A percentile compares a stretch with the other conserved stretches of the same genome.
These are phyloP conservation scores for Pyrenophora graminea DNA, from an alignment of 2,329 filamentous ascomycete species.

Conservation along the genomic window DNA sequence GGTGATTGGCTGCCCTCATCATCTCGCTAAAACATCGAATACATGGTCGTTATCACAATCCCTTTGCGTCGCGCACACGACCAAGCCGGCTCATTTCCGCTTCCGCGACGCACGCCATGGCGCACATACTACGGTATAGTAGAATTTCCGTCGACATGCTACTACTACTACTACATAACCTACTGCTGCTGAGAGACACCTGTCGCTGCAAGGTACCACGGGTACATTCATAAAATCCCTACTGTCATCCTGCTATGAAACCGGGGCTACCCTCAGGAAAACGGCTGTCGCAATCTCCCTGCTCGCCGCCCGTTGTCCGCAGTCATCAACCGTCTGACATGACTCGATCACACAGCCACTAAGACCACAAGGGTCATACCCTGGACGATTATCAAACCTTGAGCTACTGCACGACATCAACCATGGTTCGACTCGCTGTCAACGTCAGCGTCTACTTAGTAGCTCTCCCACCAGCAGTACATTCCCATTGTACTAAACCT, in stretches of 20 bases:
- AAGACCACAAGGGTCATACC: conserved; percentile 4
- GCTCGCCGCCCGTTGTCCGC: not conserved
- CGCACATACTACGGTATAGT: too few species aligned
- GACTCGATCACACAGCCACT: conserved; percentile 6
- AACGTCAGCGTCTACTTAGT: not conserved
- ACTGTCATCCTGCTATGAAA: not conserved
- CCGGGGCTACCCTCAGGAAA: conserved; percentile 4
- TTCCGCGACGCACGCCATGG: not conserved
- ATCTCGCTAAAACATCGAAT: conserved; percentile 2
- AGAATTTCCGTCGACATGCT: too few species aligned
- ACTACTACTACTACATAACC: too few species aligned
- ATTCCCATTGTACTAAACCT: too few species aligned
- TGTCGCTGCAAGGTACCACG: not conserved
- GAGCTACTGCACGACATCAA: conserved; percentile 18
- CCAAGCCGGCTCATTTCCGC: conserved; percentile 9
- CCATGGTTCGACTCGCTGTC: conserved; percentile 7
- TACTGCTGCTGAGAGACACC: not conserved
- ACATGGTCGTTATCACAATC: conserved; percentile 1
- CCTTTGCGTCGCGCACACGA: conserved; percentile 5
- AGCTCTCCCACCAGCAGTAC: not conserved
- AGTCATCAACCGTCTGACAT: not conserved
- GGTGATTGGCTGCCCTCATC: conserved; percentile 8
- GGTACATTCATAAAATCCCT: too few species aligned
- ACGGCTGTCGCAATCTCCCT: conserved; percentile 4
- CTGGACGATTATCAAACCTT: conserved; percentile 6